Evolutionary conservation across 2,329 filamentous ascomycete species (phyloP), one percentile per base, ranked within the genome.

Genomic region (Biscogniauxia marginata): DNA sequence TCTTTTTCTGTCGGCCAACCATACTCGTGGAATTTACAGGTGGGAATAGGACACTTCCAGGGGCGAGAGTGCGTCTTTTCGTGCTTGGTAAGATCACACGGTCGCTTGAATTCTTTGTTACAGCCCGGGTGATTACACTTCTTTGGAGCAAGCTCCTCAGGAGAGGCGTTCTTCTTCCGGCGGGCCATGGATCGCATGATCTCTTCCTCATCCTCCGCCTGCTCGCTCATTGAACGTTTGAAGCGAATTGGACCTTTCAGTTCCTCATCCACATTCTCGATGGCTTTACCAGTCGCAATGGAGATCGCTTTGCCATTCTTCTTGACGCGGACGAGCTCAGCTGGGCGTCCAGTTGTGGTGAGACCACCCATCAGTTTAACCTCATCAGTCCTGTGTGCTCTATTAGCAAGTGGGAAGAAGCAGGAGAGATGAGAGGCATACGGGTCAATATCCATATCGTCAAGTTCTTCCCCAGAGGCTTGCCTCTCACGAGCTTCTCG

Each of bases 1-100:
- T 98, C 95, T 77, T 99, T 98, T 76, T 98, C 93, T 0, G 95
- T 98, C 4, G 95, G 93, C 90, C 93, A 98, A 50, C 95, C 95
- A 66, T 90, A 86, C 30, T 88, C 84, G 72, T 90, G 86, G 74
- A 96, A 98, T 72, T 96, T 96, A 89, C 95, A 98, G 47, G 84
- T 86, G 44, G 83, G 70, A 20, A 90, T 79, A 6, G 86, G 83
- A 74, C 95, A 99, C 79, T 99, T 99, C 89, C 90, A 97, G 8
- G 93, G 95, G 34, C 95, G 90, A 54, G 91, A 92, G 74, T 99
- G 95, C 0, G 93, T 98, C 81, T 98, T 99, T 77, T 96, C 90
- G 75, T 99, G 95, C 80, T 98, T 98, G 64, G 92, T 97, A 57
- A 98, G 79, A 73, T 99, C 95, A 74, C 95, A 98, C n/a, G 91